A percentile compares a stretch with the other conserved stretches of the same genome.
phyloP scores from a whole-genome alignment of 257 asterid genomes.

The Solanum etuberosum region DNA sequence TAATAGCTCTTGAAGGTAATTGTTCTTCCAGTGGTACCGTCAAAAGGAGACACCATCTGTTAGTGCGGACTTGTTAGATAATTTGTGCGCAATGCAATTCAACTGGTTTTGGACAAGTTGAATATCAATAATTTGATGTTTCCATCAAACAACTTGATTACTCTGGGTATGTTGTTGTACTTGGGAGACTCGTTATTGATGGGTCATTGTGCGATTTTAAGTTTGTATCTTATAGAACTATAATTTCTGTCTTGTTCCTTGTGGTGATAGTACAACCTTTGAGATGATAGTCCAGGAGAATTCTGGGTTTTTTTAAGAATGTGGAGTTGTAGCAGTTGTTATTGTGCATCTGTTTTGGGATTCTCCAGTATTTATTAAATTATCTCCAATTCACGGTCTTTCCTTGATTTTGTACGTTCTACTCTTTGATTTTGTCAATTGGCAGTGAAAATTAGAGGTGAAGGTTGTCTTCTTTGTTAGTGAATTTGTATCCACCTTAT shows the following conservation, averaged over 20 bases:
- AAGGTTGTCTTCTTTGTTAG: neutral
- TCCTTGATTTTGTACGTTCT: neutral
- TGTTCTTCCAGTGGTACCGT: neutral
- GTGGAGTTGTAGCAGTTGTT: neutral
- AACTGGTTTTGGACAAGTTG: neutral
- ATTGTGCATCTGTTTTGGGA: neutral
- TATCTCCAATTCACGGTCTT: neutral
- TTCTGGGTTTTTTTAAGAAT: neutral
- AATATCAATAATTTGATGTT: neutral
- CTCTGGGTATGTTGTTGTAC: neutral
- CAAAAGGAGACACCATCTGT: neutral
- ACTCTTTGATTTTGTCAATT: neutral
- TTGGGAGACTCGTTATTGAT: neutral
- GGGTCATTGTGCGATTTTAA: neutral
- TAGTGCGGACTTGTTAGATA: neutral
- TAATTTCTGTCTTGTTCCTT: neutral
- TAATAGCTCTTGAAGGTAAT: neutral
- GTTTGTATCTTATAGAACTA: neutral
- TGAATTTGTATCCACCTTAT: neutral
- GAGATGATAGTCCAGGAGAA: neutral
- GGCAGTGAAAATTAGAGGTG: neutral
- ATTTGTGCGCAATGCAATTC: neutral
- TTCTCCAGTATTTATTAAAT: neutral
- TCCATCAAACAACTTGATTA: neutral
- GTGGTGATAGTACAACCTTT: neutral